Evolutionary conservation across 1,284 basidiomycete genomes (phyloP).

Genomic region (Cutaneotrichosporon sp.): DNA sequence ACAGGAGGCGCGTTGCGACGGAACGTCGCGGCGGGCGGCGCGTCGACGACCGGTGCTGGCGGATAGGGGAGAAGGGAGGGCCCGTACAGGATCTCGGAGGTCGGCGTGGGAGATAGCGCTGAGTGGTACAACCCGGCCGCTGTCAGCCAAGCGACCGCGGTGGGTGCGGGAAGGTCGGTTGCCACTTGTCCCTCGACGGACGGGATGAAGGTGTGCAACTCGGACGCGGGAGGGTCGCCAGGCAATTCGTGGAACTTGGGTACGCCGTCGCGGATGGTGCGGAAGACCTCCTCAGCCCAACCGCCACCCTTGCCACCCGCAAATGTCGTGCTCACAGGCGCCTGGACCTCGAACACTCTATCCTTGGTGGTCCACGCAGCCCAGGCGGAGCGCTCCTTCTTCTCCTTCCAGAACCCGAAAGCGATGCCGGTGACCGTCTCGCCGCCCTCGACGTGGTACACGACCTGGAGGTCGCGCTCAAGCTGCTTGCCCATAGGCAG

Average conservation of each 20-base stretch:
- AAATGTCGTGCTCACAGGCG: slow-evolving; percentile 53
- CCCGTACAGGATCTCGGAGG: slow-evolving; percentile 38
- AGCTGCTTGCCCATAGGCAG: slow-evolving; percentile 47
- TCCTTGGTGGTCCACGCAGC: slow-evolving; percentile 84
- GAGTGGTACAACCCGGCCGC: slow-evolving; percentile 86
- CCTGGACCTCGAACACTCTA: slow-evolving; percentile 88
- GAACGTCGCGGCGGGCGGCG: slow-evolving; percentile 53
- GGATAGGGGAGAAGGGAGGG: slow-evolving; percentile 58
- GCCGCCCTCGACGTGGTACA: slow-evolving; percentile 75
- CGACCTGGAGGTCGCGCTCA: slow-evolving; percentile 67
- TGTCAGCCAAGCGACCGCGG: slow-evolving; percentile 82
- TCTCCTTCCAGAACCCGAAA: slow-evolving; percentile 62
- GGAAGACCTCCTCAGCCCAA: slow-evolving; percentile 71
- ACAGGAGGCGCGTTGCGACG: slow-evolving; percentile 23
- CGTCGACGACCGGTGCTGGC: slow-evolving; percentile 59
- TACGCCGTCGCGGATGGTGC: slow-evolving; percentile 66
- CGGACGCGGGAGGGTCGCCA: slow-evolving; percentile 68
- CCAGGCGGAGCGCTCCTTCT: slow-evolving; percentile 41
- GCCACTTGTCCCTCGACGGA: slow-evolving; percentile 64
- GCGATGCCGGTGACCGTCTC: slow-evolving; percentile 77
- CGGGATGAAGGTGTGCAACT: slow-evolving; percentile 71
- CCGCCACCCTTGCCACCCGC: slow-evolving; percentile 61
- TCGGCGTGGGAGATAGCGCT: slow-evolving; percentile 42
- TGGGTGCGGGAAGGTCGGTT: slow-evolving; percentile 58
- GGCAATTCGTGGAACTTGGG: slow-evolving; percentile 86